Evolutionary conservation across 1,139 yeast genomes (phyloP), one percentile per base, ranked within the genome.

Genomic region (Casaregolazyma lundiana): DNA sequence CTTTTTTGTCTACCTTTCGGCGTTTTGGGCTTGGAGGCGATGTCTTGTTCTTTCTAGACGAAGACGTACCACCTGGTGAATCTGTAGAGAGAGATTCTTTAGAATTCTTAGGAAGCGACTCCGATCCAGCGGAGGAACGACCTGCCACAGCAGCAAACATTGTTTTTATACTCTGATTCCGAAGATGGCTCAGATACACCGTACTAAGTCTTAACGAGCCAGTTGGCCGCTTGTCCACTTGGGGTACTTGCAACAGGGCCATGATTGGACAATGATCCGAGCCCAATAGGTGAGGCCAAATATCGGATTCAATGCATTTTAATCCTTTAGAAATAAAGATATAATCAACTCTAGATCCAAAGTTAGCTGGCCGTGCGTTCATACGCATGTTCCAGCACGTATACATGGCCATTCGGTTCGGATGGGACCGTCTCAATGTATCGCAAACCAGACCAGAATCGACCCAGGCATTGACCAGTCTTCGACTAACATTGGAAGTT

Each of bases 251-350:
- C 41, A 44, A 63, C 61, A 89, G 97, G 0, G 90, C 76, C 59
- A 66, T 88, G 0, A 88, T 79, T 0, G 98, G 98, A 64, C 97
- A 92, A 65, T 92, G 98, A 63, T 92, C 98, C 0, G 96, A 88
- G 0, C 97, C 98, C 62, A 76, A 69, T 0, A 90, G 59, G 32
- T 71, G 72, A 0, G 90, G 83, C 75, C 85, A 75, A 16, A 85
- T 84, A 57, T 82, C 79, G 0, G 92, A 83, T 16, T 65, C 59
- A 0, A 61, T 54, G 7, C 80, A 68, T 5, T 67, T 56, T 41
- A 83, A 53, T 0, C 51, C 54, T 9, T 67, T 55, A 1, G 83
- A 70, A 0, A 76, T 65, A 2, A 88, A 64, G 6, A 92, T 80
- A 53, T 84, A 75, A 62, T 92, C 98, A 29, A 92, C 84, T 44